Evolutionary conservation across 1,284 basidiomycete species (phyloP).

Genomic region (Ceratorhiza oryzae-sativae): DNA sequence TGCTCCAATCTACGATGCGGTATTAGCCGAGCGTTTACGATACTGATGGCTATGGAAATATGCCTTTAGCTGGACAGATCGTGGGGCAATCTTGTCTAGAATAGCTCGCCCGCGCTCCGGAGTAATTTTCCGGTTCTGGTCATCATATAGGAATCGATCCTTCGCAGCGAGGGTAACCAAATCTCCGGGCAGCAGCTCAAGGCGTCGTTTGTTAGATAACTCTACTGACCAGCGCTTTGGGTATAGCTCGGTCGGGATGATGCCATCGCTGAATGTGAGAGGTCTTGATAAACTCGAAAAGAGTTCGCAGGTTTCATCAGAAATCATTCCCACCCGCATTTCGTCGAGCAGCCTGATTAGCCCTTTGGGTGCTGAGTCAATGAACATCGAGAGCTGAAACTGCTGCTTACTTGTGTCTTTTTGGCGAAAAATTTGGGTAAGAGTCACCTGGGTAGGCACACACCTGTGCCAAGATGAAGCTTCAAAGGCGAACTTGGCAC

Average conservation of each 20-base stretch:
- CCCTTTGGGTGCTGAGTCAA: conserved; percentile 46
- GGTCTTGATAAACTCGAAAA: conserved; percentile 35
- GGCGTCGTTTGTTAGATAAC: conserved; percentile 25
- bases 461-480: conserved; percentile 72
- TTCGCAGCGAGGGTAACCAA: background rate
- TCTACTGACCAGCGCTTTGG: conserved; percentile 36
- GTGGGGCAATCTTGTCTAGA: conserved; percentile 48
- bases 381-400: background rate
- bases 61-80: conserved; percentile 26
- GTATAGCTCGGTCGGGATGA: conserved; percentile 39
- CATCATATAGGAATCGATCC: conserved; percentile 47
- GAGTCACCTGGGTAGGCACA: conserved; percentile 63
- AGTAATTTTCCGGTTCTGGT: conserved; percentile 43
- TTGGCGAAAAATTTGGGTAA: conserved; percentile 71
- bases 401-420: conserved; percentile 43
- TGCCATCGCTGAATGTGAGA: conserved; percentile 31
- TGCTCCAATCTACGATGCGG: conserved; percentile 20
- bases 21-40: background rate
- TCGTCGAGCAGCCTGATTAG: conserved; percentile 52
- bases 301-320: background rate
- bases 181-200: conserved; percentile 6
- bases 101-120: conserved; percentile 45
- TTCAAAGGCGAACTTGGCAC: conserved; percentile 79
- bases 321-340: conserved; percentile 37
- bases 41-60: too few species aligned